Evolutionary conservation across 2,329 filamentous ascomycete species (phyloP), one percentile per base, ranked within the genome.

Genomic region (Pyrenophora graminea): DNA sequence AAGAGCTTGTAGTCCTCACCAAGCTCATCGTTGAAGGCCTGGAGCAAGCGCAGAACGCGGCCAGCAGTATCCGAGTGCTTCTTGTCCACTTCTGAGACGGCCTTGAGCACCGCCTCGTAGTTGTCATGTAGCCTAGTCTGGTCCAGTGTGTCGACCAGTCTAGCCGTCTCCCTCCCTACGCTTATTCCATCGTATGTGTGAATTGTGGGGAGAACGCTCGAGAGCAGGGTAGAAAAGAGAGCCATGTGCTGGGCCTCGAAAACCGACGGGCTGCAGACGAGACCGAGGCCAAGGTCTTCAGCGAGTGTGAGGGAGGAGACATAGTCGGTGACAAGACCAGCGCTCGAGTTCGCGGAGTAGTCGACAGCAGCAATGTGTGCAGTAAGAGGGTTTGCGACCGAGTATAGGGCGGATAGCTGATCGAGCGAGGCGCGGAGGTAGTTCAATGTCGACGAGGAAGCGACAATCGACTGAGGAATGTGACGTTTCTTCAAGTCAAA

Each of bases 201-300:
- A 23, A 96, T 81, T 0, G 89, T 90, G n/a, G 91, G 91, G 23
- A 93, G 72, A 12, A 94, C 77, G 39, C 84, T 86, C 17, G 91
- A 88, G 55, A 96, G 79, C 19, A 96, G 77, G 3, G 91, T 96
- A 1, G 91, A 85, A 64, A 96, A 87, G n/a, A 96, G 77, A 6
- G 91, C 84, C 88, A 96, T 96, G 77, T 99, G 94, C 80, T 99
- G 94, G 41, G 89, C 83, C 78, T 99, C 94, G 63, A 95, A 92
- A 25, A 89, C 86, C 25, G 91, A 96, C 45, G 85, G 85, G 72
- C 91, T 96, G 58, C 89, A 84, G 39, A 99, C 85, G 36, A 99
- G 81, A 39, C 87, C 92, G 23, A 97, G 80, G 13, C 94, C 93
- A 12, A 97, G 83, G 62, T 97, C 94, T 73, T 97, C 94, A 7